Percentiles rank a stretch among this genome's conserved stretches.
Conservation (phyloP, 179 eudicot species). For the Silene coronaria region DNA sequence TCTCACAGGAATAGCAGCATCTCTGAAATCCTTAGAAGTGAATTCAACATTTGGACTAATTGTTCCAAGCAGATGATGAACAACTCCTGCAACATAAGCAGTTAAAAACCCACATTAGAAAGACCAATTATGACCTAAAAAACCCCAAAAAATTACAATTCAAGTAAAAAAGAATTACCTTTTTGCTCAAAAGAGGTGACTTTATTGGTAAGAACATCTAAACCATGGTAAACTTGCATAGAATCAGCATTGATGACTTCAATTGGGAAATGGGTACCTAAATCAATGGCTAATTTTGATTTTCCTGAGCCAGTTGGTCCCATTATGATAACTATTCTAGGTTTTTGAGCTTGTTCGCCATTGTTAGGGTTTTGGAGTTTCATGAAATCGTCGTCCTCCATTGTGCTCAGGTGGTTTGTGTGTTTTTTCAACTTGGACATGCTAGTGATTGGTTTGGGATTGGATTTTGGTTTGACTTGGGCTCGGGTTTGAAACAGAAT, state of each 20-base stretch:
- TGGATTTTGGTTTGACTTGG: no score
- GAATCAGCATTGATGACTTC: conserved; percentile 91
- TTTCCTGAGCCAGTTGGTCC: conserved; percentile 92
- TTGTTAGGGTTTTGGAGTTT: background rate
- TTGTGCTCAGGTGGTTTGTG: background rate
- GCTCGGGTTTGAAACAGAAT: no score
- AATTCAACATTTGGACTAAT: conserved; percentile 64
- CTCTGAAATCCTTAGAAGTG: conserved; percentile 74
- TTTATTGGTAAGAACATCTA: conserved; percentile 93
- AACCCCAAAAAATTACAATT: background rate
- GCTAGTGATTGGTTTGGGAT: no score
- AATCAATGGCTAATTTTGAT: conserved; percentile 68
- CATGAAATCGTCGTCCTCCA: background rate
- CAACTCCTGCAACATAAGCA: conserved; percentile 56
- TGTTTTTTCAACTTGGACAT: no score
- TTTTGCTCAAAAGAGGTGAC: conserved; percentile 66
- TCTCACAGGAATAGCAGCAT: conserved; percentile 62
- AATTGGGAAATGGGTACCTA: conserved; percentile 63
- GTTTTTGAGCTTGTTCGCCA: background rate
- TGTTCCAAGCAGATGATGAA: conserved; percentile 79
- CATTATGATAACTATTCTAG: conserved; percentile 39
- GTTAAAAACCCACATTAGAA: background rate
- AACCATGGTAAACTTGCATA: conserved; percentile 81
- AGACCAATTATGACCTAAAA: background rate
- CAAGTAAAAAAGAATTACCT: conserved; percentile 29